Conservation (phyloP, 2,329 filamentous ascomycete species). For the Ceratocystis colombiana region DNA sequence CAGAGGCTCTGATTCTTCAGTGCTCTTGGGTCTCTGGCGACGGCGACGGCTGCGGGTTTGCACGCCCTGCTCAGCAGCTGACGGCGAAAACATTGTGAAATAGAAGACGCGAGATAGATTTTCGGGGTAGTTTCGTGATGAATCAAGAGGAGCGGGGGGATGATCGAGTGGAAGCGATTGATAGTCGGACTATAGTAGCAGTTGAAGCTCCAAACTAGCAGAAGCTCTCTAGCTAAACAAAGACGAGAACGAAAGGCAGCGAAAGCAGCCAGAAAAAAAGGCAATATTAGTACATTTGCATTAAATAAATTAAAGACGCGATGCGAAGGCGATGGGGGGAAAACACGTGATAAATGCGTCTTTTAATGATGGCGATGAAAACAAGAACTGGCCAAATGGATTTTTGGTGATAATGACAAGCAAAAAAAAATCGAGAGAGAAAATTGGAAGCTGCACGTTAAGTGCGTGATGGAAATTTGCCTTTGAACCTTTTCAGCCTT, state of each 20-base stretch:
- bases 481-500: not conserved
- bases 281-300: slow-evolving; percentile 19
- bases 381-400: slow-evolving; percentile 9
- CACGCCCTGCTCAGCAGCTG: slow-evolving; percentile 38
- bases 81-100: slow-evolving; percentile 48
- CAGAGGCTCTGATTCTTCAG: slow-evolving; percentile 45
- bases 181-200: not conserved
- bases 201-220: slow-evolving; percentile 5
- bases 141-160: not conserved
- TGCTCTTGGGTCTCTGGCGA: slow-evolving; percentile 49
- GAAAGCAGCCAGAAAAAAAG: slow-evolving; percentile 11
- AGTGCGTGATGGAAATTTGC: slow-evolving; percentile 23
- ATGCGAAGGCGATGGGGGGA: not conserved
- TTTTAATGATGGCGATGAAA: slow-evolving; percentile 11
- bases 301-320: not conserved
- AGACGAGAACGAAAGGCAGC: slow-evolving; percentile 15
- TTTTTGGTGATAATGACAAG: slow-evolving; percentile 5
- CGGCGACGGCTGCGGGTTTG: slow-evolving; percentile 45
- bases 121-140: not conserved
- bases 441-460: slow-evolving; percentile 24
- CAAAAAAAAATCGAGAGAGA: slow-evolving; percentile 6
- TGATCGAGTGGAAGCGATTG: not conserved
- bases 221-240: slow-evolving; percentile 19
- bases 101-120: not conserved
- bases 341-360: slow-evolving; percentile 12